Conservation (phyloP, 169 alveolate genomes). For the Cyclospora cayetanensis region DNA sequence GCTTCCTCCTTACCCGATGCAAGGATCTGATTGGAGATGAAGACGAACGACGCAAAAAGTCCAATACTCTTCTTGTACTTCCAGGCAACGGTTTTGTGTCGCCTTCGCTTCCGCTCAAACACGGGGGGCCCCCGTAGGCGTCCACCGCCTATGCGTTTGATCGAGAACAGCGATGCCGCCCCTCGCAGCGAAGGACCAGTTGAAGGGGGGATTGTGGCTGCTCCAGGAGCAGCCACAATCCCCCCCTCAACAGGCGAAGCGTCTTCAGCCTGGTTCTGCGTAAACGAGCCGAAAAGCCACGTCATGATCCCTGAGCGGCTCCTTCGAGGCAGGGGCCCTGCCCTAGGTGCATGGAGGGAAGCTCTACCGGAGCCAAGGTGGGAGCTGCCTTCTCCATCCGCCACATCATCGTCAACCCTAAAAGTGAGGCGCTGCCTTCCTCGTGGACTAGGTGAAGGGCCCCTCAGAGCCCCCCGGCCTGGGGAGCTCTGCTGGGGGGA, state of each 20-base stretch:
- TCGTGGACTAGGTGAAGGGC: too few species aligned
- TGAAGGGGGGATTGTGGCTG: neutral
- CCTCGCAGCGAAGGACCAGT: too few species aligned
- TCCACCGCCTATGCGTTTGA: neutral
- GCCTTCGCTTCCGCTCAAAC: conserved; percentile 27
- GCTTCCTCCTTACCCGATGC: conserved; percentile 34
- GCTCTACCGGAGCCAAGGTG: too few species aligned
- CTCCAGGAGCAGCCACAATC: neutral
- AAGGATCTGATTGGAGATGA: conserved; percentile 52
- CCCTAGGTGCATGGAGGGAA: neutral
- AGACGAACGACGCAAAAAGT: conserved; percentile 41
- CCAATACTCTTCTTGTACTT: conserved; percentile 63
- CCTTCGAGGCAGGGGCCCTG: neutral
- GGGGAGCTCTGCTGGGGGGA: too few species aligned
- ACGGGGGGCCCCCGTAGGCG: conserved; percentile 8
- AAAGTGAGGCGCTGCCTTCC: too few species aligned
- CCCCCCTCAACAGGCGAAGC: neutral
- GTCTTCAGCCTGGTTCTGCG: neutral
- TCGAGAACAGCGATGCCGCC: neutral
- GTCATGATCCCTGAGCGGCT: neutral
- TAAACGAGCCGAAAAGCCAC: neutral
- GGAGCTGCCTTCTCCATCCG: too few species aligned
- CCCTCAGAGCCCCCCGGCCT: too few species aligned
- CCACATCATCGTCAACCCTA: too few species aligned
- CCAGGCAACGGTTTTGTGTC: conserved; percentile 44